Evolutionary conservation across 2,329 filamentous ascomycete species (phyloP).

Genomic region (Clonostachys byssicola): DNA sequence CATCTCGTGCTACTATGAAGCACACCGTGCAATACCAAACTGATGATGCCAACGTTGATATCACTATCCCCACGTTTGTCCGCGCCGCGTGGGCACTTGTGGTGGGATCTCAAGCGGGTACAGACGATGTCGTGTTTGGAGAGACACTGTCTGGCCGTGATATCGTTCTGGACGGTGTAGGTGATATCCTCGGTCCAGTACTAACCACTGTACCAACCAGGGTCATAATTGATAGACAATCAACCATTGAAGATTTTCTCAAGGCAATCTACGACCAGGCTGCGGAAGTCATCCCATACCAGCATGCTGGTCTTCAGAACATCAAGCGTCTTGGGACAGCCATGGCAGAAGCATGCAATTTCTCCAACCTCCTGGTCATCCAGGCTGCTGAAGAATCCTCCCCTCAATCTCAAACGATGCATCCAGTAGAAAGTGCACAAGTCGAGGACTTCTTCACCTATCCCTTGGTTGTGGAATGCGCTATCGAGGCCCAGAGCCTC

Average conservation of each 20-base stretch:
- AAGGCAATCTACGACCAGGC: conserved; percentile 3
- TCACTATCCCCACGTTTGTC: conserved; percentile 33
- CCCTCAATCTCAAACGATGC: conserved; percentile 1
- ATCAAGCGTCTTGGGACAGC: conserved; percentile 7
- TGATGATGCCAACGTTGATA: no score
- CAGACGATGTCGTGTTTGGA: conserved; percentile 47
- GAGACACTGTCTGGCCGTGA: conserved; percentile 49
- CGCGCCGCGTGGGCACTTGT: conserved; percentile 49
- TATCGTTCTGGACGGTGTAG: conserved; percentile 31
- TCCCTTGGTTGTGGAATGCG: neutral
- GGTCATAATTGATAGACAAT: conserved; percentile 29
- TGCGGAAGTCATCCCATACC: conserved; percentile 9
- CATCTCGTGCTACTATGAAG: no score
- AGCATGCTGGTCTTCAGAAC: conserved; percentile 12
- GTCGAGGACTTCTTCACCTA: neutral
- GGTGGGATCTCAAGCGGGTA: conserved; percentile 39
- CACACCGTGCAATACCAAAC: no score
- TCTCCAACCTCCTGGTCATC: conserved; percentile 10
- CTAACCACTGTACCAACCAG: conserved; percentile 50
- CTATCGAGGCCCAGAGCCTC: neutral
- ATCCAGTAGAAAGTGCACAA: conserved; percentile 2
- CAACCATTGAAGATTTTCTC: conserved; percentile 25
- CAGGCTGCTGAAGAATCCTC: neutral
- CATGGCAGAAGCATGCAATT: conserved; percentile 6
- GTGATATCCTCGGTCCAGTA: conserved; percentile 49